Evolutionary conservation across 148 eudicot species (phyloP).

Genomic region (Polygonum aviculare): DNA sequence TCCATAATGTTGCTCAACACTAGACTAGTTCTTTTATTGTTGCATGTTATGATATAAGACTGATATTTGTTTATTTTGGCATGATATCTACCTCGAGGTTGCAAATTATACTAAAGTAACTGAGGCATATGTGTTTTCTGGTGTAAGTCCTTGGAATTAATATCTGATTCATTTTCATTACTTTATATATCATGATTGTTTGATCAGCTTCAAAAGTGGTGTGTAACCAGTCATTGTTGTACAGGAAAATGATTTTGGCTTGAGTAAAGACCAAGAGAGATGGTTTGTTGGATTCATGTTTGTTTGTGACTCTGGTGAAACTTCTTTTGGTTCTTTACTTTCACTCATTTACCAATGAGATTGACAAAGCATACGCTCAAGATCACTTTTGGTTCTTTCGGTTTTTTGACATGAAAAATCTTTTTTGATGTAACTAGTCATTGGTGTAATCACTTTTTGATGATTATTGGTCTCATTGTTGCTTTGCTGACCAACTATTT

Average conservation of each 20-base stretch:
- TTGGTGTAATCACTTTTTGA: constrained; percentile 69
- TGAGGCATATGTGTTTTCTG: constrained; percentile 37
- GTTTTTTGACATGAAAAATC: too few species aligned
- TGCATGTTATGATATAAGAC: too few species aligned
- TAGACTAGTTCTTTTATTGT: too few species aligned
- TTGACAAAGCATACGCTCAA: constrained; percentile 92
- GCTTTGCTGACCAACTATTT: constrained; percentile 68
- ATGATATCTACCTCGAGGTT: constrained; percentile 51
- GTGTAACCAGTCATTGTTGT: background rate
- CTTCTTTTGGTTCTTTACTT: constrained; percentile 69
- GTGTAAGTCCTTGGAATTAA: constrained; percentile 28
- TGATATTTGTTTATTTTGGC: too few species aligned
- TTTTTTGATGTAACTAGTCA: too few species aligned
- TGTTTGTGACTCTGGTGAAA: constrained; percentile 74
- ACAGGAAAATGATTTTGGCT: constrained; percentile 43
- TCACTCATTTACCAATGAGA: constrained; percentile 81
- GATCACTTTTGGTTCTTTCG: constrained; percentile 57
- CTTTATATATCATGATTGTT: background rate
- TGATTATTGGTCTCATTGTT: constrained; percentile 74
- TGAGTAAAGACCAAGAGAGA: constrained; percentile 48
- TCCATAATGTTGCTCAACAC: too few species aligned
- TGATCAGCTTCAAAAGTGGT: background rate
- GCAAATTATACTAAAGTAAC: constrained; percentile 62
- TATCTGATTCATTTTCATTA: background rate
- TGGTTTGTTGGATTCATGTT: constrained; percentile 88